Evolutionary conservation across 768 basidiomycete genomes (phyloP).

Genomic region (Lactifluus piperatus): DNA sequence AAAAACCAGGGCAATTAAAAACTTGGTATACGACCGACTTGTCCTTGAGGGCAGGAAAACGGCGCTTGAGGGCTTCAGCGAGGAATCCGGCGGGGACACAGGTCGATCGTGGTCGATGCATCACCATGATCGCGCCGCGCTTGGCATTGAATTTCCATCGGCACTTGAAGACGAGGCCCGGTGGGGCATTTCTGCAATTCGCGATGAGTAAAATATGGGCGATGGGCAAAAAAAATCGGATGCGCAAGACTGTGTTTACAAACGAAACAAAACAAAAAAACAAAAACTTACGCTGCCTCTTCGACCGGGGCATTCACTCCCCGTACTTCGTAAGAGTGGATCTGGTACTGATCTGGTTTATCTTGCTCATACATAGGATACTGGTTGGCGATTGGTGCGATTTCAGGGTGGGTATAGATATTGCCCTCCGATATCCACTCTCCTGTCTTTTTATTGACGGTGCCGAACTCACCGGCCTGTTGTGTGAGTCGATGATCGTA

Average conservation of each 20-base stretch:
- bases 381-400: not conserved
- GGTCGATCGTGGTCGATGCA: not conserved
- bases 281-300: not conserved
- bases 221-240: not conserved
- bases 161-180: not conserved
- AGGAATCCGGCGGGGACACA: constrained; percentile 2
- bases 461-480: constrained; percentile 10
- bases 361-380: not conserved
- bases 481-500: not conserved
- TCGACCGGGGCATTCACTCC: not conserved
- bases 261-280: too few relatives aligned
- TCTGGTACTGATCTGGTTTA: not conserved
- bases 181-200: not conserved
- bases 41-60: not conserved
- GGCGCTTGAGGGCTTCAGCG: not conserved
- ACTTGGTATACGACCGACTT: not conserved
- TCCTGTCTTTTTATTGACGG: not conserved
- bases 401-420: constrained; percentile 1
- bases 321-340: constrained; percentile 7
- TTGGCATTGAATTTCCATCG: not conserved
- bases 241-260: too few relatives aligned
- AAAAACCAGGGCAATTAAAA: constrained; percentile 4
- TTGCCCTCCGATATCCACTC: constrained; percentile 5
- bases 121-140: constrained; percentile 12
- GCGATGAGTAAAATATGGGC: not conserved